Percentiles rank a stretch among this genome's conserved stretches.
These are phyloP conservation scores for Aspergillus pseudoglaucus DNA, from an alignment of 2,329 filamentous ascomycete genomes.

Conservation along the genomic window DNA sequence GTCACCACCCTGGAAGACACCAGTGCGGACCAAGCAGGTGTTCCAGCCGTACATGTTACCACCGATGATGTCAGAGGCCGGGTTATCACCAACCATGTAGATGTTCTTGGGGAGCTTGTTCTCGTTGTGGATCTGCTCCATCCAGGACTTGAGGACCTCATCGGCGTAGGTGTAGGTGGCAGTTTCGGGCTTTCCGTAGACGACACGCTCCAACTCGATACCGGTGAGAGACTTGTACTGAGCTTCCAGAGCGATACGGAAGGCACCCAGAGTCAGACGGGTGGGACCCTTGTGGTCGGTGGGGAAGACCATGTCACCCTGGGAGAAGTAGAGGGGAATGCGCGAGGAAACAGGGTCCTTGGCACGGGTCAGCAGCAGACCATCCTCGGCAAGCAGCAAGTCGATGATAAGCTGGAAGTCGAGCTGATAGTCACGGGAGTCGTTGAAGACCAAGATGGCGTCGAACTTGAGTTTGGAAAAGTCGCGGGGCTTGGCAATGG, in stretches of 20 bases:
- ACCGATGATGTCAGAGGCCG: constrained; percentile 65
- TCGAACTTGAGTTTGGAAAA: constrained; percentile 67
- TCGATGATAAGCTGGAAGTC: constrained; percentile 74
- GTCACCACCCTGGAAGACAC: constrained; percentile 69
- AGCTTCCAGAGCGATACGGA: constrained; percentile 66
- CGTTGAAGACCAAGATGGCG: constrained; percentile 68
- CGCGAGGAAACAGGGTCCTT: constrained; percentile 59
- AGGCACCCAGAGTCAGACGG: constrained; percentile 67
- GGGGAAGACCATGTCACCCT: constrained; percentile 59
- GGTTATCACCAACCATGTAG: constrained; percentile 74
- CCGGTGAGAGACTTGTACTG: constrained; percentile 60
- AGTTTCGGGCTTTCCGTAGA: constrained; percentile 68
- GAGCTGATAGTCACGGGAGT: constrained; percentile 66
- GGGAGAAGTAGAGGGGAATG: constrained; percentile 69
- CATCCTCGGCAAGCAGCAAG: constrained; percentile 61
- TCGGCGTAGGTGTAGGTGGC: constrained; percentile 76
- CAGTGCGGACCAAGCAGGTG: constrained; percentile 69
- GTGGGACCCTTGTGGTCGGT: constrained; percentile 57
- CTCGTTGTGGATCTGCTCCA: constrained; percentile 69
- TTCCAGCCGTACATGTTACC: constrained; percentile 81
- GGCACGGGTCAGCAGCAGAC: constrained; percentile 57
- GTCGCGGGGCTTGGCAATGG: constrained; percentile 61
- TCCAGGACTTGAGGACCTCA: constrained; percentile 66
- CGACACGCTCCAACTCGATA: constrained; percentile 65
- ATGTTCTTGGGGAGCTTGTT: constrained; percentile 62